Evolutionary conservation across 192 early-diverging fungal genomes (phyloP), one percentile per base, ranked within the genome.

Genomic region (Coemansia sp.): DNA sequence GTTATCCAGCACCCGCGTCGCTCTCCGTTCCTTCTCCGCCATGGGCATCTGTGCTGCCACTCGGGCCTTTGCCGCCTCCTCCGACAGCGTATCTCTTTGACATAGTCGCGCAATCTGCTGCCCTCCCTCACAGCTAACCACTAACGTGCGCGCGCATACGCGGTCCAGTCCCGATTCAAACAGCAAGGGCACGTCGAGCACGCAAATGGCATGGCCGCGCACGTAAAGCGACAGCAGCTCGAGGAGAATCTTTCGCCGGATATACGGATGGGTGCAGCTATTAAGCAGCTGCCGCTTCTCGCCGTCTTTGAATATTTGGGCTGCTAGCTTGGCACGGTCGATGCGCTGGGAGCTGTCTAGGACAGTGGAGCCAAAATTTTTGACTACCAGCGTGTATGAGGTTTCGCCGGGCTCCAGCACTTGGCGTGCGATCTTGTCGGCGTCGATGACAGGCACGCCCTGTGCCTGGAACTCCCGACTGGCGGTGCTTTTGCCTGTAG

Each of bases 151-250:
- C 31, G 81, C 82, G 22, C 95, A 84, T 53, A 85, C 84, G 38
- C 75, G 75, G 58, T 90, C 78, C 50, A 96, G 60, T 11, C 87
- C 83, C 12, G 86, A 82, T 60, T 99, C 96, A 44, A 92, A 85
- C 50, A 99, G 78, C 39, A 99, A 69, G n/a, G 96, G 96, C 1
- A 90, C 90, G 66, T 99, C 96, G 35, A 97, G 75, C 2, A 99
- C 79, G 9, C 89, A 87, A 11, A 92, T 40, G 5, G 74, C 58
- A 2, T 84, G 62, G 2, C 90, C 90, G 2, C 60, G 70, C 5
- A 94, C 46, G 72, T 91, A 99, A 28, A 79, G 63, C 25, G 70
- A 53, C 23, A 93, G 62, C 32, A 91, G 57, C 43, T 81, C 60
- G 45, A 79, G 78, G 10, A 92, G 60, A 58, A 96, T 93, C 52